A percentile compares a stretch with the other conserved stretches of the same genome.
Conservation (phyloP, 2,329 filamentous ascomycete genomes). For the Phaeosphaeriaceae sp. region DNA sequence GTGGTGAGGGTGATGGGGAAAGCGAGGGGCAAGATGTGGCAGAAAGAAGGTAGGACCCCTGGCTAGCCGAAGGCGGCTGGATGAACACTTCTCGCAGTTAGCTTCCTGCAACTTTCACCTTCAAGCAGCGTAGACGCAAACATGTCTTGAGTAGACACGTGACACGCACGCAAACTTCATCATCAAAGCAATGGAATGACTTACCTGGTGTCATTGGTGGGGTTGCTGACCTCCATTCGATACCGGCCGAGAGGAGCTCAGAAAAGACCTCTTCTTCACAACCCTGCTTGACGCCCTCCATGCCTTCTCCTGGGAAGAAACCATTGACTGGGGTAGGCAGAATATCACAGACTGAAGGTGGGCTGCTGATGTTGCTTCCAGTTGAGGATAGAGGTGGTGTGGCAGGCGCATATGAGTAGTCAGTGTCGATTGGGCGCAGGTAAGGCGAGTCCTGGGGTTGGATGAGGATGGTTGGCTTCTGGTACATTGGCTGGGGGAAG, state of each 20-base stretch:
- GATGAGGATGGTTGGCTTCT: slow-evolving; percentile 76
- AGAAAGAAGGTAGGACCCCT: slow-evolving; percentile 73
- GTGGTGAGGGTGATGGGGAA: slow-evolving; percentile 84
- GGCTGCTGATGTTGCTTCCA: slow-evolving; percentile 85
- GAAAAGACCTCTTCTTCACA: slow-evolving; percentile 73
- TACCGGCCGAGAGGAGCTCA: slow-evolving; percentile 74
- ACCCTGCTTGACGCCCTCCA: slow-evolving; percentile 58
- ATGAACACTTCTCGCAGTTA: slow-evolving; percentile 63
- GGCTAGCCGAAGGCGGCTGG: slow-evolving; percentile 70
- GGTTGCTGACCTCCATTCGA: slow-evolving; percentile 79
- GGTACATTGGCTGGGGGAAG: slow-evolving; percentile 75
- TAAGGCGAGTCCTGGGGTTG: slow-evolving; percentile 64
- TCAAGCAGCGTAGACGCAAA: neutral
- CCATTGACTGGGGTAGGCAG: slow-evolving; percentile 84
- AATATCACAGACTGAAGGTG: slow-evolving; percentile 73
- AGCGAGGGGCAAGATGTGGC: slow-evolving; percentile 79
- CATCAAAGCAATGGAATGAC: slow-evolving; percentile 37
- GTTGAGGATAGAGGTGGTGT: slow-evolving; percentile 87
- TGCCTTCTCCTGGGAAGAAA: slow-evolving; percentile 63
- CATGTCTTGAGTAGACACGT: neutral
- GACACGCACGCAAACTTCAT: neutral
- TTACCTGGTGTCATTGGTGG: slow-evolving; percentile 91
- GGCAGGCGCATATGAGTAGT: slow-evolving; percentile 77
- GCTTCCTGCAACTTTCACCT: slow-evolving; percentile 13
- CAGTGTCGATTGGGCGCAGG: slow-evolving; percentile 73